Percentiles rank a stretch among this genome's conserved stretches.
These are phyloP conservation scores for Globisporangium paroecandrum DNA, from an alignment of 352 stramenopile genomes.

Conservation along the genomic window DNA sequence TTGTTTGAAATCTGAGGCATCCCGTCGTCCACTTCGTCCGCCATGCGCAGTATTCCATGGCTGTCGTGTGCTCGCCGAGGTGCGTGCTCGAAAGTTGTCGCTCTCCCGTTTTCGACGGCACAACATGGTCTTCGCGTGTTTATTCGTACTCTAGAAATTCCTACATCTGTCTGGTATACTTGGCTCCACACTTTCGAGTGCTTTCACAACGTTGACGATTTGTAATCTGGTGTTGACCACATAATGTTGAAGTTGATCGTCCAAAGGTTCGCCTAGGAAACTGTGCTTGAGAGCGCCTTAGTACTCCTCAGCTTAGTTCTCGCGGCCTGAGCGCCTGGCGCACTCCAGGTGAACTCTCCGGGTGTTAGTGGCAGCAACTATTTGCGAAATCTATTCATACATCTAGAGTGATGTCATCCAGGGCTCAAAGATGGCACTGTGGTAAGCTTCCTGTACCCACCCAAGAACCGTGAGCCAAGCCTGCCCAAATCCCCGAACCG, in stretches of 20 bases:
- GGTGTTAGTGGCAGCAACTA: too few relatives aligned
- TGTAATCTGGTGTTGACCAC: not conserved
- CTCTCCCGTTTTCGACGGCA: not conserved
- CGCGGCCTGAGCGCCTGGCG: too few relatives aligned
- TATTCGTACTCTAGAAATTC: not conserved
- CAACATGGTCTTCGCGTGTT: not conserved
- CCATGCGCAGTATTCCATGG: not conserved
- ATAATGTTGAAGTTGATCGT: not conserved
- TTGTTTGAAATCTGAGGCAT: not conserved
- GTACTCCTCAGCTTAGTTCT: too few relatives aligned
- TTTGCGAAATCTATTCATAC: too few relatives aligned
- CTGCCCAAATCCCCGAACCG: not conserved
- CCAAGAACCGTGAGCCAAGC: not conserved
- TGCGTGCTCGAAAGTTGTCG: not conserved
- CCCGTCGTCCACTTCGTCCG: not conserved
- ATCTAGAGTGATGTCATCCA: too few relatives aligned
- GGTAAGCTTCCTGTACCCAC: not conserved
- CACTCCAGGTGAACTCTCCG: too few relatives aligned
- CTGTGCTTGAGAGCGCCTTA: too few relatives aligned
- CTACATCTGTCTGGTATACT: too few relatives aligned
- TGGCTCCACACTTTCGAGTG: too few relatives aligned
- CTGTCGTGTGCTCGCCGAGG: not conserved
- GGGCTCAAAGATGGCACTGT: too few relatives aligned
- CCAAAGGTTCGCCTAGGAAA: not conserved
- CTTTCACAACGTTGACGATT: too few relatives aligned